A percentile compares a stretch with the other conserved stretches of the same genome.
These are phyloP conservation scores for Stephanodiscus minutulus DNA, from an alignment of 108 stramenopile genomes.

Conservation along the genomic window DNA sequence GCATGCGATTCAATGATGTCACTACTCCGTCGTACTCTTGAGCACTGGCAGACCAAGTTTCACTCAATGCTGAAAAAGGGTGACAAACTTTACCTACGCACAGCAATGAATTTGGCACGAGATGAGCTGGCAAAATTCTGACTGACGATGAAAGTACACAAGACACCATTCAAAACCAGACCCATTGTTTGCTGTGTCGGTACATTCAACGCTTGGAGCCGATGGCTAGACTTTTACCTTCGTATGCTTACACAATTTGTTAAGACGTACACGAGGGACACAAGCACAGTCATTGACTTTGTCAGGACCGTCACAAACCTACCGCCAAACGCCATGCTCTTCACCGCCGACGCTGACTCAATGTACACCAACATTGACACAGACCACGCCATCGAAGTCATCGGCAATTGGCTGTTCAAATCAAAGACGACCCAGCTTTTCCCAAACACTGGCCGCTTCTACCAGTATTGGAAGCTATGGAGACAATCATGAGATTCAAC, in stretches of 20 bases:
- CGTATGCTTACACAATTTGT: not conserved
- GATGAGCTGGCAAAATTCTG: not conserved
- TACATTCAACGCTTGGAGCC: not conserved
- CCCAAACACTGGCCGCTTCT: not conserved
- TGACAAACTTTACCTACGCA: no score
- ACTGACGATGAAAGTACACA: slow-evolving; percentile 3
- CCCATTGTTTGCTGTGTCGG: not conserved
- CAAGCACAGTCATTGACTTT: not conserved
- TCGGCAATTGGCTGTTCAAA: not conserved
- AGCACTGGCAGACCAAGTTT: no score
- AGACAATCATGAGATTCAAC: slow-evolving; percentile 23
- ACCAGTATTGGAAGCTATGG: slow-evolving; percentile 8
- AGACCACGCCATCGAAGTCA: slow-evolving; percentile 12
- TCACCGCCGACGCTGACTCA: slow-evolving; percentile 23
- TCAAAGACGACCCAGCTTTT: no score
- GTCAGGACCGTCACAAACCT: not conserved
- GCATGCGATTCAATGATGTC: no score
- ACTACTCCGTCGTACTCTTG: no score
- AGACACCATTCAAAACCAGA: not conserved
- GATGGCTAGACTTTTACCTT: not conserved
- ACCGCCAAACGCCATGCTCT: slow-evolving; percentile 12
- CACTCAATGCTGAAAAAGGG: no score
- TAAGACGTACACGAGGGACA: no score
- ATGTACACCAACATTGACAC: slow-evolving; percentile 45
- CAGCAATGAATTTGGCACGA: no score